Base-by-base conservation (phyloP, 1,284 basidiomycete genomes). In the Leccinum ponderosum region DNA sequence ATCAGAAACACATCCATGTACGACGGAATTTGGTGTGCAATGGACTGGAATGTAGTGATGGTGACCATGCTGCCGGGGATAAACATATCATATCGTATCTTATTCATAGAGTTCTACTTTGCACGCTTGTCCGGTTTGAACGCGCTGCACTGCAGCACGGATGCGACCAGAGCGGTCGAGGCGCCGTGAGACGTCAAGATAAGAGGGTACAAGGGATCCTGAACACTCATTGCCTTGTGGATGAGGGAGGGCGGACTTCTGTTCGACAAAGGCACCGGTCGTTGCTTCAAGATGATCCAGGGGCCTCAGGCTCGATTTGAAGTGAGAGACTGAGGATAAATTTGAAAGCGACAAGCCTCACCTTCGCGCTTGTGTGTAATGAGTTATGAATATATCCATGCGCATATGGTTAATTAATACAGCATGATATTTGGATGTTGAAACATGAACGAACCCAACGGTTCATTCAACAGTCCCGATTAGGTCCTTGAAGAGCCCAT, bases 331-430 rank as follows among this genome's bases (percentile, higher is more conserved):
- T 66, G 12, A 66, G 47, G 17, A 47, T 22, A 31, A 31, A 11
- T 37, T 9, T 48, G 22, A 31, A 27, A 9, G 3, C 22, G 6
- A 33, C 17, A 69, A 22, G 20, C 20, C 80, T 58, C 62, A 86
- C 89, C 83, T 66, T 86, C 69, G 69, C 82, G 83, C 74, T 87
- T 90, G 74, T 91, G 90, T 89, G 91, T 91, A 66, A 67, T 53
- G 57, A 31, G 14, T 35, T 27, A 58, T 61, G 56, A 58, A 58
- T 29, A 51, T 39, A 39, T n/a, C 37, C 37, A 39, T 39, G 15
- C 37, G 8, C 37, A 39, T 39, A 39, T 14, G 35, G 14, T 37
- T 37, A 27, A 27, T 25, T 27, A 27, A 27, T 27, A 27, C 27
- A 27, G 27, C 27, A 27, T 27, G 27, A 27, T 27, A 27, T 27